These are phyloP conservation scores for Zygnema cylindricum DNA, from an alignment of 139 green algal species.

Conservation along the genomic window DNA sequence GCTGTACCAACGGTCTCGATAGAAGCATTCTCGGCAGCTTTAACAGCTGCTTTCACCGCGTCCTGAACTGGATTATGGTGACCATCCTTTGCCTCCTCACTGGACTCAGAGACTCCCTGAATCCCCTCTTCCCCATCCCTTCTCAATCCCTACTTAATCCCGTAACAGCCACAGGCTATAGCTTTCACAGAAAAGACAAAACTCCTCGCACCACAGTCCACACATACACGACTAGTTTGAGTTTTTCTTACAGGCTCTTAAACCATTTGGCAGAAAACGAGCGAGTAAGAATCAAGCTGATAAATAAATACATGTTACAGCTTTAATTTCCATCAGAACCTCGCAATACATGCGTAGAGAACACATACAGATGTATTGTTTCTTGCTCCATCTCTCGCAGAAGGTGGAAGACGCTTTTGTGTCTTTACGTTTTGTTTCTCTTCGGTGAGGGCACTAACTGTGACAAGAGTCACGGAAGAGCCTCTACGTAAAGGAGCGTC, in stretches of 20 bases:
- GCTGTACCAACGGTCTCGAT: slow-evolving; percentile 25
- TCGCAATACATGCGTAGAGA: neutral
- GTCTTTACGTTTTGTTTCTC: neutral
- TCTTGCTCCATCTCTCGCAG: neutral
- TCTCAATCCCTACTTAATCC: neutral
- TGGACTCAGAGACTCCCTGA: neutral
- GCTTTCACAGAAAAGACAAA: neutral
- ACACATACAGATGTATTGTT: neutral
- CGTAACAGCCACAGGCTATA: neutral
- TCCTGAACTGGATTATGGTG: neutral
- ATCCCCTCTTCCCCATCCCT: neutral
- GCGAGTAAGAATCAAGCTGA: too few relatives aligned
- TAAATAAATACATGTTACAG: too few relatives aligned
- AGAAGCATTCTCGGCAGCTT: neutral
- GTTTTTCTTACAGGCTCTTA: too few relatives aligned
- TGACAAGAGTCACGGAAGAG: too few relatives aligned
- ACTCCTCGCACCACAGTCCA: neutral
- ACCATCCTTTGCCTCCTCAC: neutral
- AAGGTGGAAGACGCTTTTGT: neutral
- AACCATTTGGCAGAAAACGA: too few relatives aligned
- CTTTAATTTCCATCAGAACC: neutral
- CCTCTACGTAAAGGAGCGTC: neutral
- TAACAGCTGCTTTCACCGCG: slow-evolving; percentile 2
- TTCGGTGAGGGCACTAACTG: neutral
- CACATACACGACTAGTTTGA: neutral